These are phyloP conservation scores for Sicyos baderoa DNA, from an alignment of 306 rosid genomes.

Conservation along the genomic window DNA sequence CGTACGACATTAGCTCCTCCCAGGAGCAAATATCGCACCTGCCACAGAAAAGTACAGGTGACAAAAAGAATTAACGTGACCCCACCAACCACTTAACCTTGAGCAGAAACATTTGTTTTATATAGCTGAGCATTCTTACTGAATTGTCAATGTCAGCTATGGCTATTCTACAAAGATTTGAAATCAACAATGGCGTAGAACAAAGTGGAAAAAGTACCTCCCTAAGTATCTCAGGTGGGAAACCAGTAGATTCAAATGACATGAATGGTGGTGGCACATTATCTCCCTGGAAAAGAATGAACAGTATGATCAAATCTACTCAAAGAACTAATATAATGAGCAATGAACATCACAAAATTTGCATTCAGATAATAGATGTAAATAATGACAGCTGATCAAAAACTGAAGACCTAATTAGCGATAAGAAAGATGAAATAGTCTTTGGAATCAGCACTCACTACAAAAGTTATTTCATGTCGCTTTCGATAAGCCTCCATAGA, in stretches of 20 bases:
- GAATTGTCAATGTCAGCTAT: slow-evolving; percentile 34
- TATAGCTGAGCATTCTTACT: slow-evolving; percentile 33
- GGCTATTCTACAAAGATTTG: slow-evolving; percentile 21
- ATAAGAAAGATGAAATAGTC: not conserved
- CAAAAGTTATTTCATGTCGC: slow-evolving; percentile 73
- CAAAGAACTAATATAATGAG: not conserved
- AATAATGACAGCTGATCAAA: not conserved
- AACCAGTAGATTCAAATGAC: slow-evolving; percentile 65
- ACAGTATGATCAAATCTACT: slow-evolving; percentile 2
- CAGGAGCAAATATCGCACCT: slow-evolving; percentile 99
- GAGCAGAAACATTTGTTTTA: slow-evolving; percentile 41
- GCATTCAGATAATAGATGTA: slow-evolving; percentile 1
- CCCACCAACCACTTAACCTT: slow-evolving; percentile 67
- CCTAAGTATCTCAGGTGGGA: slow-evolving; percentile 88
- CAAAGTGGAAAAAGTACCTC: slow-evolving; percentile 54
- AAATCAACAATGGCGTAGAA: slow-evolving; percentile 10
- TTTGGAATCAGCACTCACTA: slow-evolving; percentile 42
- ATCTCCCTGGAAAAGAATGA: slow-evolving; percentile 51
- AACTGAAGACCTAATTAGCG: not conserved
- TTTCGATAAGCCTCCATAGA: slow-evolving; percentile 69
- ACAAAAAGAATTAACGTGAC: slow-evolving; percentile 66
- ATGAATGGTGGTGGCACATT: slow-evolving; percentile 71
- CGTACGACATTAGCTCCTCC: slow-evolving; percentile 99
- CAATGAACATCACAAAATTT: slow-evolving; percentile 1
- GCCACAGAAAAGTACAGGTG: slow-evolving; percentile 90